Evolutionary conservation across 768 basidiomycete species (phyloP), one percentile per base, ranked within the genome.

Genomic region (Pleurotus eryngii): DNA sequence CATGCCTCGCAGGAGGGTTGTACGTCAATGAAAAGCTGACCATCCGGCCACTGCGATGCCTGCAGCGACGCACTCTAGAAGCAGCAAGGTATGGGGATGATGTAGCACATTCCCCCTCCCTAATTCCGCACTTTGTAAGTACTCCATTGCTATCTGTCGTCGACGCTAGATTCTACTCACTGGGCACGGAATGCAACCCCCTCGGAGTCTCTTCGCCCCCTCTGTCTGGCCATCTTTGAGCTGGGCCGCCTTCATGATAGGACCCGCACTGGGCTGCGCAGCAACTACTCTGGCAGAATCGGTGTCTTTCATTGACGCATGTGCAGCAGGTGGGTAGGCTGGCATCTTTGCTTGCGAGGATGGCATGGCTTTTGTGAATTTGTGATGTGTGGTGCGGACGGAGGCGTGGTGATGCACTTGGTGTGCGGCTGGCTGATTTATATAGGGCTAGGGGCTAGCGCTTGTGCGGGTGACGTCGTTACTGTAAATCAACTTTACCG

Each of bases 11-110:
- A 35, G 30, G 30, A 35, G 30, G 9, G 8, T 35, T 26, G 24
- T 4, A 5, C 5, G 24, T 26, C 24, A 1, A 26, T 26, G 0
- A 26, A 5, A 4, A 26, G 24, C 0, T 5, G 4, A 24, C 24
- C 24, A 24, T 24, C 5, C 24, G 24, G 24, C 4, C 1, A 24
- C 4, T 24, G 22, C 3, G 22, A 4, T 24, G 22, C 2, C 22
- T 24, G 24, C 24, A 24, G 14, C 42, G 20, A 35, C 30, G 0
- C 7, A 9, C 40, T 55, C 26, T 26, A 56, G 55, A 46, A 56
- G 45, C 55, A 56, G 26, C 55, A 56, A 4, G 55, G 55, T 17
- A 56, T 46, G 5, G 55, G 55, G 15, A 56, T 56, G n/a, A 56
- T 56, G 17, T 47, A 56, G 37, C 55, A 56, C 42, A 56, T 17